Conservation (phyloP, 1,284 basidiomycete species). For the Ustilago bromivora region DNA sequence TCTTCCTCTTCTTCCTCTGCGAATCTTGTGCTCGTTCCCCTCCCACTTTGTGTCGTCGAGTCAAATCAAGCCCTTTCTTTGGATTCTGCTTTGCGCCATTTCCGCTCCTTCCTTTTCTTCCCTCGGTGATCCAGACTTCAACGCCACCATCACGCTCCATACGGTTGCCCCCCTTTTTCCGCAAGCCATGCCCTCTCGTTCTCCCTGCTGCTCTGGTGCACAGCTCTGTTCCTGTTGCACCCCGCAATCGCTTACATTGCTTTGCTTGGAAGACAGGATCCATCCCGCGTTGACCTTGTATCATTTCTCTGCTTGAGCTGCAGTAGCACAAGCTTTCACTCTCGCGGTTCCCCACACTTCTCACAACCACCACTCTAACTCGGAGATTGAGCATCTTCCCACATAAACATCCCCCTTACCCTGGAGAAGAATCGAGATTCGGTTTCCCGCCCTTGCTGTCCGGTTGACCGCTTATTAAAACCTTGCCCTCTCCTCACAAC, state of each 20-base stretch:
- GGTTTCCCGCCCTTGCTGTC: not conserved
- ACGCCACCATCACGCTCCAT: not conserved
- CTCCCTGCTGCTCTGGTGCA: not conserved
- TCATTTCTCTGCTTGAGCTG: too few species aligned
- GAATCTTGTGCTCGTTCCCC: too few species aligned
- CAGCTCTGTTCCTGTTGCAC: too few species aligned
- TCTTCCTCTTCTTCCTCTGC: not conserved
- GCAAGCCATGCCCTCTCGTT: not conserved
- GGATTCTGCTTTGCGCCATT: not conserved
- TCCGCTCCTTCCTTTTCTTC: not conserved
- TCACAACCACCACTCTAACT: not conserved
- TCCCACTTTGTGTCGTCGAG: not conserved
- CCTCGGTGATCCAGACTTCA: not conserved
- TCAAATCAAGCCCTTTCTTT: not conserved
- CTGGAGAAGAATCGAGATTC: not conserved
- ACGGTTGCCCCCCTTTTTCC: not conserved
- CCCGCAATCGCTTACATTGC: not conserved
- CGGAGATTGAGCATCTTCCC: not conserved
- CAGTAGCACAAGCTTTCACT: not conserved
- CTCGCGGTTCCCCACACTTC: conserved; percentile 4
- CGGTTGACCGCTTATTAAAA: not conserved
- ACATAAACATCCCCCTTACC: not conserved
- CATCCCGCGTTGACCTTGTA: not conserved
- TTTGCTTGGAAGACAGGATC: not conserved
- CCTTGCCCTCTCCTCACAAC: not conserved